phyloP scores from a whole-genome alignment of 2,329 filamentous ascomycete genomes.

The Dothistroma septosporum region DNA sequence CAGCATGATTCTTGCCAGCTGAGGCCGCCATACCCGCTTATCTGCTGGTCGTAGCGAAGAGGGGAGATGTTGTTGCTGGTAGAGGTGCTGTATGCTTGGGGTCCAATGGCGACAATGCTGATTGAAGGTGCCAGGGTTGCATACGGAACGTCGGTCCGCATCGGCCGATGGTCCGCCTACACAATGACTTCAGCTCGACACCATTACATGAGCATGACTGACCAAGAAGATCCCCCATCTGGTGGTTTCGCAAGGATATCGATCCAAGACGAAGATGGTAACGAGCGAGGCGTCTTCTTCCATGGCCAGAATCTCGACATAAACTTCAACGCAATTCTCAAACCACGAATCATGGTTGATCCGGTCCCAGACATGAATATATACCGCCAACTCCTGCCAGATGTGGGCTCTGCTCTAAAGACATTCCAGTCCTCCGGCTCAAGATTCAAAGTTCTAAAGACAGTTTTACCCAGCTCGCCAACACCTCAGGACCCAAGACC shows the following conservation, averaged over 20 bases:
- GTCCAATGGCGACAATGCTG: conserved; percentile 13
- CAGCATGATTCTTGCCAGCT: conserved; percentile 18
- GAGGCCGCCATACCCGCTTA: conserved; percentile 17
- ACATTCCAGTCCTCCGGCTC: conserved; percentile 40
- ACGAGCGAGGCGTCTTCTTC: neutral
- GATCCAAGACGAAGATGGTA: neutral
- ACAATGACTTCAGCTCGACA: conserved; percentile 3
- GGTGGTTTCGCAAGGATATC: neutral
- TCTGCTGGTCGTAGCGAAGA: neutral
- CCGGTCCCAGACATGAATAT: conserved; percentile 14
- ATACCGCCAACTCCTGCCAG: conserved; percentile 13
- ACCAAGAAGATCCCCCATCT: neutral
- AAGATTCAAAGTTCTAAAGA: conserved; percentile 36
- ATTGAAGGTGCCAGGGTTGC: conserved; percentile 2
- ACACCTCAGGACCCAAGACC: conserved; percentile 18
- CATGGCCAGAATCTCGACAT: neutral
- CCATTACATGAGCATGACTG: neutral
- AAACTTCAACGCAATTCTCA: neutral
- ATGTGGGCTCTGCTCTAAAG: conserved; percentile 41
- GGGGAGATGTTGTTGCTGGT: conserved; percentile 6
- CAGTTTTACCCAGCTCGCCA: conserved; percentile 24
- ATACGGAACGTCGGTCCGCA: neutral
- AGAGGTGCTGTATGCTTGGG: conserved; percentile 3
- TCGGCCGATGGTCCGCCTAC: neutral
- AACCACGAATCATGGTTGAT: conserved; percentile 2